These are phyloP conservation scores for Ganoderma boninense DNA, from an alignment of 1,284 basidiomycete genomes.

Conservation along the genomic window DNA sequence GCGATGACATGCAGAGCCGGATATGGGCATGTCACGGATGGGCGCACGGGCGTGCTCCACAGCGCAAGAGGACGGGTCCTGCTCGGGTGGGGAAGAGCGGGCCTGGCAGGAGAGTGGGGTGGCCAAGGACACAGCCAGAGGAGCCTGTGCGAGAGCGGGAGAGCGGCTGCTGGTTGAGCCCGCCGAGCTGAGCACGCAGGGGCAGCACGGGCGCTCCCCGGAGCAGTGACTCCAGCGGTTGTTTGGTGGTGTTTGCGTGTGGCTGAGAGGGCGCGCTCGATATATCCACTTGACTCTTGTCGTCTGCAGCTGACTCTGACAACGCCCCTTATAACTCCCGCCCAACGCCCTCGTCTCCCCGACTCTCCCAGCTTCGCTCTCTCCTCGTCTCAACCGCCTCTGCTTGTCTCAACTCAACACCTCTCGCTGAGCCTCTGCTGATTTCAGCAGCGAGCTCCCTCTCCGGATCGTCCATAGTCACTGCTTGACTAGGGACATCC, in stretches of 20 bases:
- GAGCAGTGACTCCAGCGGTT: slow-evolving; percentile 35
- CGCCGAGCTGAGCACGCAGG: background rate
- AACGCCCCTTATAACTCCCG: slow-evolving; percentile 38
- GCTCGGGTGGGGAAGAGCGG: background rate
- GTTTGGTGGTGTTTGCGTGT: slow-evolving; percentile 36
- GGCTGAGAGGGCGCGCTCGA: slow-evolving; percentile 30
- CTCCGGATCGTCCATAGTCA: slow-evolving; percentile 45
- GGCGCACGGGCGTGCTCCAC: background rate
- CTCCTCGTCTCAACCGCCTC: background rate
- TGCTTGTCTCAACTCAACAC: background rate
- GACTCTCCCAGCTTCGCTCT: slow-evolving; percentile 18
- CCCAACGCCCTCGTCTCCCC: slow-evolving; percentile 20
- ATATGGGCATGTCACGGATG: background rate
- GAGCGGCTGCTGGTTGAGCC: background rate
- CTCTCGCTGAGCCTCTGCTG: slow-evolving; percentile 34
- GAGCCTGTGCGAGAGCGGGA: slow-evolving; percentile 12
- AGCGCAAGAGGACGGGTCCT: background rate
- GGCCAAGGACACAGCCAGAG: slow-evolving; percentile 13
- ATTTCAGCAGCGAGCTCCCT: slow-evolving; percentile 34
- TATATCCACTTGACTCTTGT: slow-evolving; percentile 38
- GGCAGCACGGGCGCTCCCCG: background rate
- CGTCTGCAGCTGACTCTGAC: slow-evolving; percentile 34
- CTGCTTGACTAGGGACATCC: slow-evolving; percentile 42
- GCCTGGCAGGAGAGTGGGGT: background rate
- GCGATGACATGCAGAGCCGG: slow-evolving; percentile 11